Percentiles rank a stretch among this genome's conserved stretches.
phyloP scores from a whole-genome alignment of 768 basidiomycete genomes.

The Xanthoconium purpureum region DNA sequence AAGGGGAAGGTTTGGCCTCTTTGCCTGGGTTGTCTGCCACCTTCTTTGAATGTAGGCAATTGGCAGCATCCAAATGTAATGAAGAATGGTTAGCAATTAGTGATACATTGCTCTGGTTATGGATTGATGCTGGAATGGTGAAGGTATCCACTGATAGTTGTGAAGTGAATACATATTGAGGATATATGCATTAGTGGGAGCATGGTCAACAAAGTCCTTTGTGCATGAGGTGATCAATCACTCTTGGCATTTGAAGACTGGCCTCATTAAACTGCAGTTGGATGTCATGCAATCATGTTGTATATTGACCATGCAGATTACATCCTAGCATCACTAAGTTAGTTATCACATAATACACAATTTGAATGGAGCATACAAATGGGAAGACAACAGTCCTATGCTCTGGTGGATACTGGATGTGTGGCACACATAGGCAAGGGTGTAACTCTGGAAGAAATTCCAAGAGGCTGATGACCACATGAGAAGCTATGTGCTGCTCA shows the following conservation, averaged over 20 bases:
- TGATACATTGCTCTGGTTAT: no score
- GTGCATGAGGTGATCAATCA: background rate
- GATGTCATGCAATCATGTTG: background rate
- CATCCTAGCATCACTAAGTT: background rate
- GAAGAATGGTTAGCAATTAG: no score
- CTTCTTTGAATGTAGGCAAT: no score
- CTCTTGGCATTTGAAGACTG: background rate
- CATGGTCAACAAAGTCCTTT: background rate
- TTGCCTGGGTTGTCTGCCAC: no score
- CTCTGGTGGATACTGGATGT: background rate
- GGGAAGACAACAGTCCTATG: background rate
- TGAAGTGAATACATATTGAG: no score
- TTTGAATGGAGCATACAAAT: background rate
- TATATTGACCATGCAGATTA: background rate
- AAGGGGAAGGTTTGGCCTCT: no score
- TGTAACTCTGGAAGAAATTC: slow-evolving; percentile 1
- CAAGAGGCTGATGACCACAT: background rate
- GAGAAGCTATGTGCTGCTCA: background rate
- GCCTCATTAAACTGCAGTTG: background rate
- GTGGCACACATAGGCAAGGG: background rate
- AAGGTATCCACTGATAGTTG: no score
- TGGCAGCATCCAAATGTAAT: no score
- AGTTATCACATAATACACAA: no score
- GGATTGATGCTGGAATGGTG: background rate
- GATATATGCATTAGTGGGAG: background rate